Percentiles rank a stretch among this genome's conserved stretches.
Evolutionary conservation across 2,329 filamentous ascomycete species (phyloP).

Genomic region (Claviceps sp.): DNA sequence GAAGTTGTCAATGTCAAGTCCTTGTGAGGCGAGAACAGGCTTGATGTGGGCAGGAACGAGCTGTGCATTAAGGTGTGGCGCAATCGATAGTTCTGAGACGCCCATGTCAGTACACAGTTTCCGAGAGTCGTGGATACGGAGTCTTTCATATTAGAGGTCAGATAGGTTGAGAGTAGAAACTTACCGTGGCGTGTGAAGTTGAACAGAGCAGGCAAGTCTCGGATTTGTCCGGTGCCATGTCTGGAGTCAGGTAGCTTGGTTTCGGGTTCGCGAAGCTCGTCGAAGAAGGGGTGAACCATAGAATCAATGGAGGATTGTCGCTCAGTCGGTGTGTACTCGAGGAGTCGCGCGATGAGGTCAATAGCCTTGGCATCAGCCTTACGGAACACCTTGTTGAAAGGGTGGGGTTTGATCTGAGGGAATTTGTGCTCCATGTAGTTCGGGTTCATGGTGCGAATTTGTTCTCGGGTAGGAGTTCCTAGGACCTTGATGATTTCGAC

Average conservation of each 20-base stretch:
- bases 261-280: constrained; percentile 83
- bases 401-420: constrained; percentile 98
- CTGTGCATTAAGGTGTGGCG: constrained; percentile 71
- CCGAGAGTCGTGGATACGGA: neutral
- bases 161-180: constrained; percentile 16
- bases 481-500: constrained; percentile 99
- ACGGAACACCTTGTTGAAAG: constrained; percentile 98
- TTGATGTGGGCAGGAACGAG: constrained; percentile 77
- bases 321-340: constrained; percentile 97
- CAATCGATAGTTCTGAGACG: constrained; percentile 79
- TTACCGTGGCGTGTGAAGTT: constrained; percentile 89
- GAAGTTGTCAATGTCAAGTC: constrained; percentile 88
- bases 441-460: constrained; percentile 99
- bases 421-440: constrained; percentile 99
- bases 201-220: constrained; percentile 78
- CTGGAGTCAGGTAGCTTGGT: constrained; percentile 90
- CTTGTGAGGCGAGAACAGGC: constrained; percentile 57
- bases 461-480: constrained; percentile 89
- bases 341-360: constrained; percentile 80
- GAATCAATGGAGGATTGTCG: constrained; percentile 86
- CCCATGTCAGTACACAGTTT: neutral
- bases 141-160: neutral
- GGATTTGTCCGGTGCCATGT: constrained; percentile 65
- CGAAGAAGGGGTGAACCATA: constrained; percentile 98
- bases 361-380: constrained; percentile 90